Evolutionary conservation across 2,329 filamentous ascomycete species (phyloP), one percentile per base, ranked within the genome.

Genomic region (Lithohypha guttulata): DNA sequence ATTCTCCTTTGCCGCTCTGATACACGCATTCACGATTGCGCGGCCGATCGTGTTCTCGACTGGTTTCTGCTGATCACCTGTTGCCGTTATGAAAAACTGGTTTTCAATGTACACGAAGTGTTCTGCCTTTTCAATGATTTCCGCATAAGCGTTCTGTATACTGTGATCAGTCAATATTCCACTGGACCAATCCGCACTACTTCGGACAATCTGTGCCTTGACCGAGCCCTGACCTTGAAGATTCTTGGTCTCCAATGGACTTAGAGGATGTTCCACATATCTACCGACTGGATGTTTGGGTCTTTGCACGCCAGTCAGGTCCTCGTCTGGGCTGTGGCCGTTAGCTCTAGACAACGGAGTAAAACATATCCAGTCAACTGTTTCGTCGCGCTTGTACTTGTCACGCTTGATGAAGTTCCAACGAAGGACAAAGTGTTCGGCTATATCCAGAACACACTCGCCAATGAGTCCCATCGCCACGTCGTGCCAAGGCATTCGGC

Each of bases 71-170:
- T 94, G 62, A n/a, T 91, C 79, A 6, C 85, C 85, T 0, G 89
- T 96, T 0, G 91, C 84, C 1, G 86, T 93, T 56, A 93, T 95
- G 69, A 96, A 98, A 66, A 96, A 96, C 54, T 98, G 91, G 54
- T 96, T 96, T 59, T 98, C 91, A 44, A 98, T 94, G 64, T 96
- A 98, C 17, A 98, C 81, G 51, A 77, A 95, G 57, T 96, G 89
- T 60, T 95, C 67, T 0, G 89, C 89, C 36, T 84, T 84, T 35
- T 79, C 70, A 52, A 96, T 96, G 20, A 93, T 65, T 47, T 94
- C 84, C 14, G 68, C 73, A 60, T 93, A 93, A 0, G 86, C 84
- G 51, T 85, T 93, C 51, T 91, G 84, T 42, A 93, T 93, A 34
- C 80, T 86, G 51, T 84, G 79, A 44, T 93, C 86, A 0, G 70